These are phyloP conservation scores for Sarcodon sp. DNA, from an alignment of 768 basidiomycete species.

Conservation along the genomic window DNA sequence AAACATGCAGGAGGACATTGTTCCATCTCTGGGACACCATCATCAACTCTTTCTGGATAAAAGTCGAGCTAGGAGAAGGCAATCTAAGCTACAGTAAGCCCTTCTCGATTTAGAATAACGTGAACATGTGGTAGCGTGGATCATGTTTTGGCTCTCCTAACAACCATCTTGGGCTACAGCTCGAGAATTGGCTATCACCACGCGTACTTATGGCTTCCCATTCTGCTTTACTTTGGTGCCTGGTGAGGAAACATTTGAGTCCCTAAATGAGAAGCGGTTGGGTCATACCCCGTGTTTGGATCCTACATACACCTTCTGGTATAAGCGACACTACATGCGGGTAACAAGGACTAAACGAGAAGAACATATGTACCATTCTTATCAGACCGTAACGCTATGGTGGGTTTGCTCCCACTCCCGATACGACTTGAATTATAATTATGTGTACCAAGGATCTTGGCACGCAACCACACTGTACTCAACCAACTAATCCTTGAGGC, in stretches of 20 bases:
- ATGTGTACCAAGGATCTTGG: slow-evolving; percentile 29
- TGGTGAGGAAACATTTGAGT: background rate
- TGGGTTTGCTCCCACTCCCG: slow-evolving; percentile 9
- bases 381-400: slow-evolving; percentile 30
- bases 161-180: slow-evolving; percentile 44
- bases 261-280: slow-evolving; percentile 12
- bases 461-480: slow-evolving; percentile 31
- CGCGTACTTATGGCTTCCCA: slow-evolving; percentile 23
- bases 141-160: slow-evolving; percentile 56
- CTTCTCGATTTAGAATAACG: background rate
- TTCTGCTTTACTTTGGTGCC: slow-evolving; percentile 4
- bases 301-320: slow-evolving; percentile 31
- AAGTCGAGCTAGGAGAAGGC: slow-evolving; percentile 43
- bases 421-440: too few relatives aligned
- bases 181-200: slow-evolving; percentile 40
- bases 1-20: slow-evolving; percentile 37
- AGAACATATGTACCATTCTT: slow-evolving; percentile 19
- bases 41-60: slow-evolving; percentile 45
- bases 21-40: slow-evolving; percentile 28
- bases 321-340: slow-evolving; percentile 21
- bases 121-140: slow-evolving; percentile 35
- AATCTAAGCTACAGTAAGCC: slow-evolving; percentile 44
- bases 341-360: slow-evolving; percentile 22
- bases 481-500: slow-evolving; percentile 41
- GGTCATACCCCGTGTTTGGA: slow-evolving; percentile 30